Evolutionary conservation across 495 filamentous ascomycete genomes (phyloP).

Genomic region (Chaetomidium leptoderma): DNA sequence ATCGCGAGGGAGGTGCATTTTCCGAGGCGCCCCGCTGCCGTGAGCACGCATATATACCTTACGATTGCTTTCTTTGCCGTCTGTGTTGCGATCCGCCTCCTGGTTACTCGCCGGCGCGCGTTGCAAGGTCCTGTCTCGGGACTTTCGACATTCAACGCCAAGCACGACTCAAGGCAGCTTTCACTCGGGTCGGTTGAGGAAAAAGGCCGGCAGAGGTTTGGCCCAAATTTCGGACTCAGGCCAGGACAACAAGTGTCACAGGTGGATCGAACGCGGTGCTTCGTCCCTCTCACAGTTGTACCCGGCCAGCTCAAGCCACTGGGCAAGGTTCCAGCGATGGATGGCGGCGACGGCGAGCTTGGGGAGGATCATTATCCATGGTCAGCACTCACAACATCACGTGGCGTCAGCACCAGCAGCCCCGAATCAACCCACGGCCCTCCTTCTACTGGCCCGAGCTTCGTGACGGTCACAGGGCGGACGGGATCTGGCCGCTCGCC

Average conservation of each 20-base stretch:
- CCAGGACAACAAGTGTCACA: slow-evolving; percentile 8
- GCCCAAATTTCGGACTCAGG: neutral
- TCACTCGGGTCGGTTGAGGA: neutral
- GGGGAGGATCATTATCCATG: slow-evolving; percentile 25
- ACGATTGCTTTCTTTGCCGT: slow-evolving; percentile 28
- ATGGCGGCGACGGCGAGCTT: slow-evolving; percentile 12
- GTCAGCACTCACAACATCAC: slow-evolving; percentile 29
- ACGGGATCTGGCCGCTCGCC: slow-evolving; percentile 16
- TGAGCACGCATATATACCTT: slow-evolving; percentile 32
- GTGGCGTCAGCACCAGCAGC: slow-evolving; percentile 30
- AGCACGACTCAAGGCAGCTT: neutral
- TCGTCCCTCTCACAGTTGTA: slow-evolving; percentile 9
- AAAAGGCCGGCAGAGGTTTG: slow-evolving; percentile 7
- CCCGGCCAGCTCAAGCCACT: slow-evolving; percentile 16
- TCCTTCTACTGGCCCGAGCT: slow-evolving; percentile 9
- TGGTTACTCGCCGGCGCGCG: slow-evolving; percentile 1
- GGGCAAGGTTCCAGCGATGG: slow-evolving; percentile 25
- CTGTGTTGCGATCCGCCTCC: slow-evolving; percentile 18
- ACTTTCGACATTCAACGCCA: neutral
- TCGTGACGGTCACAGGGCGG: slow-evolving; percentile 5
- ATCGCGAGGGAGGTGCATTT: slow-evolving; percentile 27
- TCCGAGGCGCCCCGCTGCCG: slow-evolving; percentile 21
- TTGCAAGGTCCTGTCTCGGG: neutral
- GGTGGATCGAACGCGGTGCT: slow-evolving; percentile 11
- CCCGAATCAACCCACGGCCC: slow-evolving; percentile 18